Evolutionary conservation across 768 basidiomycete genomes (phyloP).

Genomic region (Astraeus odoratus): DNA sequence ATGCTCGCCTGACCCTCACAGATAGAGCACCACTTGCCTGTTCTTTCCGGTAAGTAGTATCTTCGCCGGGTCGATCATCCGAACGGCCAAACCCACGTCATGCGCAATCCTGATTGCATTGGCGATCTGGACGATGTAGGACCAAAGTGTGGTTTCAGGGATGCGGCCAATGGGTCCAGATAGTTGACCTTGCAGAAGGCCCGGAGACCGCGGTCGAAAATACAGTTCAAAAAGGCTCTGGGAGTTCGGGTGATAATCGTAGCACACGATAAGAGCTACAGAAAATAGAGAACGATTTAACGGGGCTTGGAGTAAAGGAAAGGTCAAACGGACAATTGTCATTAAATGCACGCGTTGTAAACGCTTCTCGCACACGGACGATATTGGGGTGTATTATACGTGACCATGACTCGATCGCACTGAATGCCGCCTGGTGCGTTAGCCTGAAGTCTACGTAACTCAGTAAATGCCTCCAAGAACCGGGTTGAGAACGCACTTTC

Average conservation of each 20-base stretch:
- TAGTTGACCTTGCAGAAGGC: constrained; percentile 30
- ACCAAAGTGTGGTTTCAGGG: constrained; percentile 84
- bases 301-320: constrained; percentile 4
- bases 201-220: constrained; percentile 48
- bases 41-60: constrained; percentile 87
- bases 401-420: constrained; percentile 79
- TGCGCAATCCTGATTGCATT: constrained; percentile 85
- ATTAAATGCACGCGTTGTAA: constrained; percentile 88
- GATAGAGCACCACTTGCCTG: constrained; percentile 38
- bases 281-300: constrained; percentile 6
- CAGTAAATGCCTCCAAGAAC: constrained; percentile 2
- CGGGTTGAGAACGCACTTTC: constrained; percentile 53
- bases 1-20: background rate
- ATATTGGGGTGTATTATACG: constrained; percentile 81
- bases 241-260: constrained; percentile 81
- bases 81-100: constrained; percentile 68
- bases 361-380: constrained; percentile 80
- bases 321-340: constrained; percentile 68
- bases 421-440: constrained; percentile 74
- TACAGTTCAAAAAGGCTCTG: constrained; percentile 77
- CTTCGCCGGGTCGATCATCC: constrained; percentile 82
- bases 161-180: constrained; percentile 32
- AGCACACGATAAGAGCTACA: constrained; percentile 84
- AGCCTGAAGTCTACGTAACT: constrained; percentile 67
- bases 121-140: constrained; percentile 85